phyloP scores from a whole-genome alignment of 2,329 filamentous ascomycete genomes.

The Stromatinia cepivora region DNA sequence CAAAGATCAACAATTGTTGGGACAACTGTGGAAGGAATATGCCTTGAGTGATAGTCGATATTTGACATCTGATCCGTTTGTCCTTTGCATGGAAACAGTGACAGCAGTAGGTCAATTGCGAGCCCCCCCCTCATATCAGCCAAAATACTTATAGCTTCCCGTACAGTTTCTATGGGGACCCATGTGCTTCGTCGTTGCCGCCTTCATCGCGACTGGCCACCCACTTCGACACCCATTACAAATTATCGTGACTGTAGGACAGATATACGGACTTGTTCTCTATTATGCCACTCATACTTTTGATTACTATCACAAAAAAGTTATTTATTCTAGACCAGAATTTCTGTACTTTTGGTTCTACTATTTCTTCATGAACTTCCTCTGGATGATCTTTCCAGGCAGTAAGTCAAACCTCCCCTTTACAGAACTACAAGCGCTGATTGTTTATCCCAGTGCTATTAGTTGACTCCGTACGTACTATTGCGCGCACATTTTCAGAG shows the following conservation, averaged over 20 bases:
- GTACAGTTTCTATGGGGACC: slow-evolving; percentile 58
- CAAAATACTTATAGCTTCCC: background rate
- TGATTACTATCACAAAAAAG: slow-evolving; percentile 49
- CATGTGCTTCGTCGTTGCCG: slow-evolving; percentile 52
- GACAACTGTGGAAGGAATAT: slow-evolving; percentile 60
- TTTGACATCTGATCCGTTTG: slow-evolving; percentile 52
- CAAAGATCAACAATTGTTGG: slow-evolving; percentile 47
- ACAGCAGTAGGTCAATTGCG: slow-evolving; percentile 45
- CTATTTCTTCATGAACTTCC: slow-evolving; percentile 61
- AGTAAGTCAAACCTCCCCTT: slow-evolving; percentile 45
- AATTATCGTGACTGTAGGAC: slow-evolving; percentile 42
- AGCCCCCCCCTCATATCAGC: background rate
- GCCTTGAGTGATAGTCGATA: slow-evolving; percentile 58
- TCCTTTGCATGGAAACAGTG: slow-evolving; percentile 57
- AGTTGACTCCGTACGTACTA: slow-evolving; percentile 43
- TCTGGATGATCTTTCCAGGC: slow-evolving; percentile 59
- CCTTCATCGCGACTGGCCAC: slow-evolving; percentile 48
- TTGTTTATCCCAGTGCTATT: slow-evolving; percentile 37
- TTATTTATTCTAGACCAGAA: slow-evolving; percentile 59
- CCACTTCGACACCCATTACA: slow-evolving; percentile 54
- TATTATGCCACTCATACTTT: slow-evolving; percentile 62
- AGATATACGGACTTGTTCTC: slow-evolving; percentile 56
- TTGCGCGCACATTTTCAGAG: slow-evolving; percentile 42
- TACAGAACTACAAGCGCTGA: background rate
- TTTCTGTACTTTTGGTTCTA: slow-evolving; percentile 64